These are phyloP conservation scores for Aspergillus fischeri DNA, from an alignment of 2,329 filamentous ascomycete genomes.

Conservation along the genomic window DNA sequence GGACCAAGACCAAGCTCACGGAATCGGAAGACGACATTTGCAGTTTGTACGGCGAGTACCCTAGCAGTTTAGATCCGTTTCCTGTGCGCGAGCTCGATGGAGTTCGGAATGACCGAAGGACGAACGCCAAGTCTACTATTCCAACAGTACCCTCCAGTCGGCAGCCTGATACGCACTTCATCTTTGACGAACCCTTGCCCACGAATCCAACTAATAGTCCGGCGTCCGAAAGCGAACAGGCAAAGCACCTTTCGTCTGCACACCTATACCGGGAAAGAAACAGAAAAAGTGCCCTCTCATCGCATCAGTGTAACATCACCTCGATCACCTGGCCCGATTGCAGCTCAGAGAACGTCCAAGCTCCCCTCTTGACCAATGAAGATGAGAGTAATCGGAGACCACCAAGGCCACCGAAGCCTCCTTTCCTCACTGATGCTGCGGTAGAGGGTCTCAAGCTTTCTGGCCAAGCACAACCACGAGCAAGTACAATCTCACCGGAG, in stretches of 20 bases:
- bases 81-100: neutral
- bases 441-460: neutral
- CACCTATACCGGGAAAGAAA: neutral
- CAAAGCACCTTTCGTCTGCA: neutral
- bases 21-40: neutral
- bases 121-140: neutral
- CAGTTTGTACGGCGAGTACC: neutral
- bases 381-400: slow-evolving; percentile 3
- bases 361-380: neutral
- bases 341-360: neutral
- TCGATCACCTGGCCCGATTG: neutral
- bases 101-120: neutral
- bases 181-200: slow-evolving; percentile 2
- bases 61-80: neutral
- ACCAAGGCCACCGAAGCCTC: slow-evolving; percentile 12
- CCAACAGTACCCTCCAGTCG: neutral
- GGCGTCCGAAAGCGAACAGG: slow-evolving; percentile 3
- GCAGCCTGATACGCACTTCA: slow-evolving; percentile 1
- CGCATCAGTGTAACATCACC: neutral
- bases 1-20: neutral
- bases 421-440: slow-evolving; percentile 6
- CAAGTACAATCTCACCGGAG: neutral
- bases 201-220: slow-evolving; percentile 10
- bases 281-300: neutral
- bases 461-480: slow-evolving; percentile 1